These are phyloP conservation scores for Hanseniaspora gamundiae DNA, from an alignment of 1,139 yeast species.

Conservation along the genomic window DNA sequence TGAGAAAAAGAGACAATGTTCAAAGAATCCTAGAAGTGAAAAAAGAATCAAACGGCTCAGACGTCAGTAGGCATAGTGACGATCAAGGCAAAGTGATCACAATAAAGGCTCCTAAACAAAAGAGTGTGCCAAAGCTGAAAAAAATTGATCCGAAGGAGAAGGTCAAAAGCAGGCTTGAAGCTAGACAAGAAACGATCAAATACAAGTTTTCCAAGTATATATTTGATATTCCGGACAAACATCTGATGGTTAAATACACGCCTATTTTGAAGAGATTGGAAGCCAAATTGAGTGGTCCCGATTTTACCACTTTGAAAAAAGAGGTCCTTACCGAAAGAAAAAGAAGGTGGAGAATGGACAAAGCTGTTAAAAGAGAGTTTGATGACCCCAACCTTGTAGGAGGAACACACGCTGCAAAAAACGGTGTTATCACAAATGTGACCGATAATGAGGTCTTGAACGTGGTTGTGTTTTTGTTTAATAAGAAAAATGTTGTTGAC, in stretches of 20 bases:
- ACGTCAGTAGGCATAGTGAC: neutral
- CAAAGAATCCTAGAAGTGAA: neutral
- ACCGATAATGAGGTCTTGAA: slow-evolving; percentile 6
- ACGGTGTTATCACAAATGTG: slow-evolving; percentile 3
- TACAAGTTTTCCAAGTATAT: slow-evolving; percentile 6
- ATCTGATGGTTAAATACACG: slow-evolving; percentile 5
- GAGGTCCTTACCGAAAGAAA: slow-evolving; percentile 63
- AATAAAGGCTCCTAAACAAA: neutral
- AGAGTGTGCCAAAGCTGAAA: neutral
- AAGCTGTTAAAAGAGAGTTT: slow-evolving; percentile 3
- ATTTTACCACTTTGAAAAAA: slow-evolving; percentile 45
- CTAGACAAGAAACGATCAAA: slow-evolving; percentile 1
- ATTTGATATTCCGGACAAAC: slow-evolving; percentile 4
- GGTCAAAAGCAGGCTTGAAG: neutral
- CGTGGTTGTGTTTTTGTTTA: slow-evolving; percentile 5
- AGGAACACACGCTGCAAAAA: neutral
- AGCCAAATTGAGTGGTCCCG: slow-evolving; percentile 29
- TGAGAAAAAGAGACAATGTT: neutral
- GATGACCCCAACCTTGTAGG: neutral
- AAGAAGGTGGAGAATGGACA: slow-evolving; percentile 63
- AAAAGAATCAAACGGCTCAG: neutral
- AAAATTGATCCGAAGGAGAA: neutral
- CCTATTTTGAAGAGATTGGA: slow-evolving; percentile 18
- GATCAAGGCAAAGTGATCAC: neutral
- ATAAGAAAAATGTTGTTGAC: slow-evolving; percentile 2